These are phyloP conservation scores for Phellinidium pouzarii DNA, from an alignment of 1,284 basidiomycete genomes.

Conservation along the genomic window DNA sequence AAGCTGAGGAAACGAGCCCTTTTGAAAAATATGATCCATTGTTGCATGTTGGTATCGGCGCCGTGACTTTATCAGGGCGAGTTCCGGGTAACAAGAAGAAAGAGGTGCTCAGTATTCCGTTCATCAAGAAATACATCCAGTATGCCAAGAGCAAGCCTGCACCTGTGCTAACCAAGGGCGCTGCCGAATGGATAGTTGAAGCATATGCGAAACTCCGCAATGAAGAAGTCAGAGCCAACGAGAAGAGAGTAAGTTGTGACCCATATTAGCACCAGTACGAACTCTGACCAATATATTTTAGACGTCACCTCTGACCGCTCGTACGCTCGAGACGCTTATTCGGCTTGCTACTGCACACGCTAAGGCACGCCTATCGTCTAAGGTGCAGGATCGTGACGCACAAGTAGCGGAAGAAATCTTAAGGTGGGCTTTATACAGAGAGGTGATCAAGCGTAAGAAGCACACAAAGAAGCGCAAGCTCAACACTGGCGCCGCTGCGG, in stretches of 20 bases:
- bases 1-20: constrained; percentile 66
- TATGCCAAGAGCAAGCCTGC: constrained; percentile 88
- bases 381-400: constrained; percentile 85
- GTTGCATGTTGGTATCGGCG: constrained; percentile 72
- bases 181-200: constrained; percentile 90
- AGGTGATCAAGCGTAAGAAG: constrained; percentile 78
- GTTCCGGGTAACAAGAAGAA: constrained; percentile 58
- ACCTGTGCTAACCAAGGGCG: constrained; percentile 86
- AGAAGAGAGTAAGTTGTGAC: constrained; percentile 64
- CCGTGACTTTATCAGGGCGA: constrained; percentile 47
- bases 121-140: constrained; percentile 99
- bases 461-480: constrained; percentile 74
- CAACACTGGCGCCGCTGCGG: constrained; percentile 49
- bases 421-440: constrained; percentile 96
- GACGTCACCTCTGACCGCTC: constrained; percentile 96
- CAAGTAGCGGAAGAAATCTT: constrained; percentile 91
- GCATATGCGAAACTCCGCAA: constrained; percentile 92
- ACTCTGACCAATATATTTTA: constrained; percentile 28
- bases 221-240: constrained; percentile 86
- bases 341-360: constrained; percentile 98
- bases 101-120: constrained; percentile 88
- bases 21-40: constrained; percentile 98
- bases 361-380: constrained; percentile 84
- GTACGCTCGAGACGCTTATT: constrained; percentile 98
- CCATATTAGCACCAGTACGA: constrained; percentile 7